phyloP scores from a whole-genome alignment of 2,329 filamentous ascomycete genomes.

The Cercospora canescens region DNA sequence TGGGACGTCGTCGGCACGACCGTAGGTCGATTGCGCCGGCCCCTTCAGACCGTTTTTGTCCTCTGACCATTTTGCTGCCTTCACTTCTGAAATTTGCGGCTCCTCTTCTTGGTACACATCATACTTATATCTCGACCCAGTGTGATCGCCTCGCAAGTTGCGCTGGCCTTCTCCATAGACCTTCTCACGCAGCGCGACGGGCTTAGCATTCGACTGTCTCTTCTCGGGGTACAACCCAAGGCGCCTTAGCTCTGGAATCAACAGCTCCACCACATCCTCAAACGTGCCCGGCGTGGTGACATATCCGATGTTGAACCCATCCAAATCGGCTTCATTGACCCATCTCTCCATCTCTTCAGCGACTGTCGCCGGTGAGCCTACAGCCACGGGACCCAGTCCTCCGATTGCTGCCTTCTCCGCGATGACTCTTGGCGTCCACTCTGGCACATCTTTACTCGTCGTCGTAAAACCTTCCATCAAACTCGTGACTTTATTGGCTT shows the following conservation, averaged over 20 bases:
- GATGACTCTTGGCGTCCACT: slow-evolving; percentile 48
- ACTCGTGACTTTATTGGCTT: slow-evolving; percentile 46
- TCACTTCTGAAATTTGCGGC: not conserved
- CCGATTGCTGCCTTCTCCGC: slow-evolving; percentile 52
- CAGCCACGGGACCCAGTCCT: slow-evolving; percentile 49
- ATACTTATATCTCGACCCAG: slow-evolving; percentile 62
- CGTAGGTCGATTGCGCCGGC: not conserved
- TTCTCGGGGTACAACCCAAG: slow-evolving; percentile 34
- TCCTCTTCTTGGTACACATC: slow-evolving; percentile 59
- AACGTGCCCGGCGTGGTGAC: slow-evolving; percentile 55
- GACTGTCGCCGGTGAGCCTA: slow-evolving; percentile 49
- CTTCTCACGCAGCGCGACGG: slow-evolving; percentile 49
- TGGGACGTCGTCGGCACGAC: not conserved
- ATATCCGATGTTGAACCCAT: slow-evolving; percentile 48
- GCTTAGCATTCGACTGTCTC: slow-evolving; percentile 25
- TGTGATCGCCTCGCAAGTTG: slow-evolving; percentile 58
- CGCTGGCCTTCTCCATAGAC: slow-evolving; percentile 62
- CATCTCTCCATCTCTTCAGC: slow-evolving; percentile 52
- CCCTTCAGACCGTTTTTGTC: not conserved
- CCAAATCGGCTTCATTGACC: slow-evolving; percentile 45
- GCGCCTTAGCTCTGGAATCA: slow-evolving; percentile 50
- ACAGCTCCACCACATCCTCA: slow-evolving; percentile 52
- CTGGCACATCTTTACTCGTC: slow-evolving; percentile 48
- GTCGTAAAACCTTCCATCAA: slow-evolving; percentile 38
- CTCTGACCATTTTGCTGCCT: not conserved